Percentiles rank a stretch among this genome's conserved stretches.
These are phyloP conservation scores for Haemoproteus tartakovskyi DNA, from an alignment of 169 alveolate genomes.

Conservation along the genomic window DNA sequence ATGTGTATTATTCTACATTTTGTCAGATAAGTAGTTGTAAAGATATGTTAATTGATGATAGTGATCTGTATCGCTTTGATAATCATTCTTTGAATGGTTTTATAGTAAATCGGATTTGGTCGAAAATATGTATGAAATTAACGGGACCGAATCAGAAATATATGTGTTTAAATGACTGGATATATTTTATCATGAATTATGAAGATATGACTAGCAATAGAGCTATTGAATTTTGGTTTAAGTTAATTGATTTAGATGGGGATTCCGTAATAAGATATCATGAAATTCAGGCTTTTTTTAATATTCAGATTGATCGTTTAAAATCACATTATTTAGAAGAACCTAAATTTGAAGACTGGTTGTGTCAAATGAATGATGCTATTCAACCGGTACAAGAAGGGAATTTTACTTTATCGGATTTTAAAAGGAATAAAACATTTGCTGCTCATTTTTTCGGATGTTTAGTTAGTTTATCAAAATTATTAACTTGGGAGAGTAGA, in stretches of 20 bases:
- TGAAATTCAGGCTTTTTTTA: constrained; percentile 60
- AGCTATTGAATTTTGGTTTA: constrained; percentile 60
- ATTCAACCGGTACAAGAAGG: constrained; percentile 58
- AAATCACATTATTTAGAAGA: constrained; percentile 63
- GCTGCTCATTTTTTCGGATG: constrained; percentile 61
- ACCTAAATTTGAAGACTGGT: constrained; percentile 67
- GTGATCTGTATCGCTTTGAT: constrained; percentile 55
- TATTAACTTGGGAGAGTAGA: constrained; percentile 64
- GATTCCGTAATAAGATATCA: constrained; percentile 64
- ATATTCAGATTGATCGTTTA: constrained; percentile 55
- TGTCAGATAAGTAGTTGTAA: constrained; percentile 65
- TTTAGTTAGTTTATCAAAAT: constrained; percentile 56
- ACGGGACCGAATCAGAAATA: constrained; percentile 63
- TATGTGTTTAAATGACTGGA: constrained; percentile 63
- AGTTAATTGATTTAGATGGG: constrained; percentile 56
- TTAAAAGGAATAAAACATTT: constrained; percentile 54
- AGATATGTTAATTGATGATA: constrained; percentile 64
- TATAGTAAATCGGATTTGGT: constrained; percentile 63
- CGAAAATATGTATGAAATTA: constrained; percentile 34
- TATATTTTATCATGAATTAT: constrained; percentile 54
- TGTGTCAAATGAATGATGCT: constrained; percentile 66
- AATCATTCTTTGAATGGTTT: constrained; percentile 58
- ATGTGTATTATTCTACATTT: constrained; percentile 58
- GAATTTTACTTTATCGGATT: constrained; percentile 55
- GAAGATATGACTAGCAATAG: constrained; percentile 62